Conservation (phyloP, 1,139 yeast genomes). For the Taphrina wiesneri region DNA sequence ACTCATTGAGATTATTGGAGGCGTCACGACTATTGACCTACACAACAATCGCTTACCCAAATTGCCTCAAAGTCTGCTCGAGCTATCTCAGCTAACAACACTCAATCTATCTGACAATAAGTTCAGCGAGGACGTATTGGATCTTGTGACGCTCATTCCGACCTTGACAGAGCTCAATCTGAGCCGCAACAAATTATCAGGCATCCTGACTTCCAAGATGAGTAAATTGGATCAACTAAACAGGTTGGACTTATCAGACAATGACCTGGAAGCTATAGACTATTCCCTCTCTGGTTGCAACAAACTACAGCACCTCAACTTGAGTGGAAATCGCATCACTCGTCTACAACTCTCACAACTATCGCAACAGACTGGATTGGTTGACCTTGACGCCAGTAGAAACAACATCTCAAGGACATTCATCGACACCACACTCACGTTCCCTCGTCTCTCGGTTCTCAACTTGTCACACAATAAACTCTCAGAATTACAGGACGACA, state of each 20-base stretch:
- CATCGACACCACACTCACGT: neutral
- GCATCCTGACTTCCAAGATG: neutral
- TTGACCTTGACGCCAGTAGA: conserved; percentile 7
- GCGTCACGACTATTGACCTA: conserved; percentile 17
- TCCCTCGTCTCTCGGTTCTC: neutral
- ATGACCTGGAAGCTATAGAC: neutral
- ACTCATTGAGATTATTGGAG: conserved; percentile 7
- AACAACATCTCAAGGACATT: conserved; percentile 4
- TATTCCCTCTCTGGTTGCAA: neutral
- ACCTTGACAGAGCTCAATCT: conserved; percentile 17
- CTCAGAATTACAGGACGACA: neutral
- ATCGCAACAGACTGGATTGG: neutral
- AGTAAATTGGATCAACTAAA: neutral
- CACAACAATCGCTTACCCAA: conserved; percentile 16
- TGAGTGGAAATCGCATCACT: conserved; percentile 10
- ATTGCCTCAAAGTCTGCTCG: neutral
- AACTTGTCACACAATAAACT: conserved; percentile 2
- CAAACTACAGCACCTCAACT: conserved; percentile 10
- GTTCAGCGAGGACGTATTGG: neutral
- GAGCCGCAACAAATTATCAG: conserved; percentile 14
- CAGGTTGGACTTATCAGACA: conserved; percentile 15
- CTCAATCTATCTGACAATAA: conserved; percentile 18
- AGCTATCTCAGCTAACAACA: conserved; percentile 4
- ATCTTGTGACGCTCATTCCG: neutral
- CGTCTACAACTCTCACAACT: conserved; percentile 5